phyloP scores from a whole-genome alignment of 495 filamentous ascomycete genomes.

The Lophium mytilinum region DNA sequence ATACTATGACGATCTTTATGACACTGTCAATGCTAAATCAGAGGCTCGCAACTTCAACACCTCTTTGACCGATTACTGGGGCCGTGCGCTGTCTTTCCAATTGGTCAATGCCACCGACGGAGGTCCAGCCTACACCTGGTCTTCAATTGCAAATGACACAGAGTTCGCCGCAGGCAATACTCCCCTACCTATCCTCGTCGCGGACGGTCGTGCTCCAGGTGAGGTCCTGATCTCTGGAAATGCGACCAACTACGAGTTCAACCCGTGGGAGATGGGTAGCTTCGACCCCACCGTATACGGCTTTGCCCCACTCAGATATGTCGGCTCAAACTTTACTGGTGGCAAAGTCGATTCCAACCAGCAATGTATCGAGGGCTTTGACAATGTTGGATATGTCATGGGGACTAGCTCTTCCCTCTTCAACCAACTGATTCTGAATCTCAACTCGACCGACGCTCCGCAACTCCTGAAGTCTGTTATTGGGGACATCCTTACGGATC shows the following conservation, averaged over 20 bases:
- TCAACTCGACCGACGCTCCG: constrained; percentile 48
- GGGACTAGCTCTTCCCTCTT: constrained; percentile 88
- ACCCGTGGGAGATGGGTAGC: constrained; percentile 78
- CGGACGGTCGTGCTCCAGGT: constrained; percentile 63
- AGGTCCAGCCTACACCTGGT: constrained; percentile 72
- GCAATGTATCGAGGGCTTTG: constrained; percentile 69
- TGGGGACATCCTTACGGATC: constrained; percentile 41
- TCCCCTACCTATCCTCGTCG: constrained; percentile 77
- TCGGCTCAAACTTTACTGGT: constrained; percentile 70
- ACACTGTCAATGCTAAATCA: constrained; percentile 56
- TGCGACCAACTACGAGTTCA: constrained; percentile 79
- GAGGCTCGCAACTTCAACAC: constrained; percentile 67
- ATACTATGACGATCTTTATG: constrained; percentile 60
- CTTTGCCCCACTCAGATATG: constrained; percentile 65
- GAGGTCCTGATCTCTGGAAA: constrained; percentile 60
- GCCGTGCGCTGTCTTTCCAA: constrained; percentile 72
- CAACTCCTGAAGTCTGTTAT: constrained; percentile 45
- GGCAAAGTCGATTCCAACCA: constrained; percentile 53
- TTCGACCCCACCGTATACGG: constrained; percentile 75
- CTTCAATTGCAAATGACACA: constrained; percentile 64
- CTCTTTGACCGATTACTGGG: constrained; percentile 86
- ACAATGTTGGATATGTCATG: constrained; percentile 79
- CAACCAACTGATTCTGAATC: constrained; percentile 63
- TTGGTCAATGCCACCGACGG: constrained; percentile 72
- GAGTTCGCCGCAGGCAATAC: constrained; percentile 61